Percentiles rank a stretch among this genome's conserved stretches.
Evolutionary conservation across 345 rosid species (phyloP).

Genomic region (Eucalyptus microcorys): DNA sequence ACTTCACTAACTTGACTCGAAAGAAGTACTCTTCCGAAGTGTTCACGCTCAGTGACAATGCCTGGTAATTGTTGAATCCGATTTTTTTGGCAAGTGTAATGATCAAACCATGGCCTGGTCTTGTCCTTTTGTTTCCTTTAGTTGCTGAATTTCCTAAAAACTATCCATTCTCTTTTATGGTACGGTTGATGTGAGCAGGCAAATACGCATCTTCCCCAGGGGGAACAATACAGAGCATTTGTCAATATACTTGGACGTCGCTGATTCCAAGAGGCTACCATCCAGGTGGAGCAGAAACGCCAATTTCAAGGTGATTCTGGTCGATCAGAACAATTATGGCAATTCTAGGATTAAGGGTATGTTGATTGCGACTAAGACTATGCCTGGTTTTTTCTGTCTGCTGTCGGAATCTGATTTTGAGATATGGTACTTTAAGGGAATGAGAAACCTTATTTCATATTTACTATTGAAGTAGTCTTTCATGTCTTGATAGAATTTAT

Average conservation of each 20-base stretch:
- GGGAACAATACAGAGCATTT: conserved; percentile 6
- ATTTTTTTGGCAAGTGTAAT: background rate
- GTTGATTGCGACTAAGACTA: background rate
- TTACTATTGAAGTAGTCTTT: background rate
- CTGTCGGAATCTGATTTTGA: background rate
- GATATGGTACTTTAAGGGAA: background rate
- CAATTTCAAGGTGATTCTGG: background rate
- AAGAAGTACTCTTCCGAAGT: conserved; percentile 1
- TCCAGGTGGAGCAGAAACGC: conserved; percentile 6
- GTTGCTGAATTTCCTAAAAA: background rate
- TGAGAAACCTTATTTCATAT: background rate
- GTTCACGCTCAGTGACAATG: background rate
- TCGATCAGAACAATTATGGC: background rate
- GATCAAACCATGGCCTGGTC: background rate
- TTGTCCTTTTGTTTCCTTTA: background rate
- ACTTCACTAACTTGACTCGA: background rate
- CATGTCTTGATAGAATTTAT: background rate
- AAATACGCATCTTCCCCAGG: background rate
- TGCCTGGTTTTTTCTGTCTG: background rate
- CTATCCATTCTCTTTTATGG: conserved; percentile 32
- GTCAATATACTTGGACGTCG: conserved; percentile 6
- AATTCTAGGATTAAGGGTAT: background rate
- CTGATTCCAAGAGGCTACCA: conserved; percentile 1
- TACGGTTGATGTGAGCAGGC: conserved; percentile 12
- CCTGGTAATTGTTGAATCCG: background rate